Conservation (phyloP, 2,329 filamentous ascomycete species). For the Canariomyces notabilis region DNA sequence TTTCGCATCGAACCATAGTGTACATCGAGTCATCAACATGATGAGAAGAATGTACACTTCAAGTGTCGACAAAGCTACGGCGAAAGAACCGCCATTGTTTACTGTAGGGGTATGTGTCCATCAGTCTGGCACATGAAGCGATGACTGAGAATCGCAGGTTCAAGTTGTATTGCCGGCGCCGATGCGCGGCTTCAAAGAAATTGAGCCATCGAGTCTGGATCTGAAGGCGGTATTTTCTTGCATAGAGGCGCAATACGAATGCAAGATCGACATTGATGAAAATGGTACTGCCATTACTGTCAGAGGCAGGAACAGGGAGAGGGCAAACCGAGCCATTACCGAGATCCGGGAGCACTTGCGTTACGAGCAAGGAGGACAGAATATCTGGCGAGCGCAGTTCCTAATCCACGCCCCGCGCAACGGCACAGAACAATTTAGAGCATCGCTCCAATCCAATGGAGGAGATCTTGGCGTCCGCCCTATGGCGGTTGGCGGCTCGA, state of each 20-base stretch:
- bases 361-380: conserved; percentile 8
- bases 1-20: background rate
- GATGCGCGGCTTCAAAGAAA: conserved; percentile 13
- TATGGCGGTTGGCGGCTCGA: background rate
- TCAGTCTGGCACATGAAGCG: background rate
- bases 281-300: conserved; percentile 5
- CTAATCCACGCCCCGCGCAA: conserved; percentile 13
- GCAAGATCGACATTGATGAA: conserved; percentile 6
- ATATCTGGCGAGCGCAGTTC: conserved; percentile 15
- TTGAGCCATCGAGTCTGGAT: conserved; percentile 14
- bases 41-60: background rate
- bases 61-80: conserved; percentile 1
- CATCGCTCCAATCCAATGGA: conserved; percentile 4
- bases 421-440: background rate
- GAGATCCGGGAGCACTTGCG: conserved; percentile 3
- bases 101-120: conserved; percentile 2
- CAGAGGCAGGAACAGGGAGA: conserved; percentile 8
- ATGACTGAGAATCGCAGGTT: conserved; percentile 4
- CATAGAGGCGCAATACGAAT: conserved; percentile 2
- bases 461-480: conserved; percentile 7
- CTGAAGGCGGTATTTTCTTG: conserved; percentile 4
- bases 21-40: background rate
- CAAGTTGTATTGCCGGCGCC: conserved; percentile 7
- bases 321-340: conserved; percentile 3
- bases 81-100: background rate